Evolutionary conservation across 306 rosid species (phyloP), one percentile per base, ranked within the genome.

Genomic region (Neltuma alba): DNA sequence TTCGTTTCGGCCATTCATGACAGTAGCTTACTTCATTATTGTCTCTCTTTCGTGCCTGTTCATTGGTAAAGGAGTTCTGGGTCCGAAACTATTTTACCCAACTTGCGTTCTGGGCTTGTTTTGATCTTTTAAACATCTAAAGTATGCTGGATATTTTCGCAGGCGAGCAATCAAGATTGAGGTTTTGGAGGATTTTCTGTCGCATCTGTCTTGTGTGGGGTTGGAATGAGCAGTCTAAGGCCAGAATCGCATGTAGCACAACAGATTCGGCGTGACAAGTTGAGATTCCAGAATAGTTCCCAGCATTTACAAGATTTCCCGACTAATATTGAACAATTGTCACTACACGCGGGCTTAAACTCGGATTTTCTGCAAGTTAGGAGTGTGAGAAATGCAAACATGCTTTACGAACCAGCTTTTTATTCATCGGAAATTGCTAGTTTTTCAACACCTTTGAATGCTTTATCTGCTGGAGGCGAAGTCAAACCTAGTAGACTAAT

Each of bases 191-290:
- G 18, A 28, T 30, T 60, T 30, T 28, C 2, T 28, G 20, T 60
- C 38, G 9, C 21, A 5, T 60, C 37, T 28, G 20, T 25, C 30
- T 58, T 14, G 66, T 60, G 66, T 38, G 45, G 54, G 77, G 87
- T 85, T 89, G 92, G 92, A 88, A 87, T 81, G 89, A 86, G 84
- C 65, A 77, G 86, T 28, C 82, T 82, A 75, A 88, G 92, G 81
- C 92, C 88, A 12, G 96, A 92, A 68, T 85, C 88, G 27, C 97
- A 92, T 81, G 92, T 94, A 37, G 94, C 98, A 48, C 98, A 92
- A 68, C 93, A 92, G 88, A 89, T 91, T 80, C 89, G 97, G 85
- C 96, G 97, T 2, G 93, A 89, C 16, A 94, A 91, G 83, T 74
- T 94, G 79, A 81, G 98, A 89, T 88, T 89, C 57, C 91, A 82